These are phyloP conservation scores for Sonneratia alba DNA, from an alignment of 345 rosid genomes.

Conservation along the genomic window DNA sequence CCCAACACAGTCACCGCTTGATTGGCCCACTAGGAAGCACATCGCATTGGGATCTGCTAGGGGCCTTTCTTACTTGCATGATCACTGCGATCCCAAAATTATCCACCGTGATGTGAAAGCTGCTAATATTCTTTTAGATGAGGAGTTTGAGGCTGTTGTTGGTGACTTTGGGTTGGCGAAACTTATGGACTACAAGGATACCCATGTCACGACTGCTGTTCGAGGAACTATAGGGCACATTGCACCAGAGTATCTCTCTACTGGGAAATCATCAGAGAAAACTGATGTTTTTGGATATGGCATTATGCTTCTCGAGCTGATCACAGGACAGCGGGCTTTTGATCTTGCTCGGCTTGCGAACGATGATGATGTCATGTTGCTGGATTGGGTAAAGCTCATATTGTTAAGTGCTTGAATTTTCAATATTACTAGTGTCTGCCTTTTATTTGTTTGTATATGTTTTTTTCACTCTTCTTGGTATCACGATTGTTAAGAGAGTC, in stretches of 20 bases:
- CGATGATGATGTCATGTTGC: constrained; percentile 96
- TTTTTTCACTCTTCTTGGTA: neutral
- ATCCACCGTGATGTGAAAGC: constrained; percentile 99
- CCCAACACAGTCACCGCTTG: constrained; percentile 77
- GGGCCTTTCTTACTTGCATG: constrained; percentile 90
- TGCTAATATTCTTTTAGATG: constrained; percentile 88
- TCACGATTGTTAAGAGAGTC: neutral
- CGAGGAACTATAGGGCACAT: constrained; percentile 97
- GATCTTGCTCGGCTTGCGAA: constrained; percentile 97
- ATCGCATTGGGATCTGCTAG: constrained; percentile 95
- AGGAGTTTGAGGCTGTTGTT: constrained; percentile 95
- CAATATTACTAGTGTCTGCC: neutral
- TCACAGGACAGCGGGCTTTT: constrained; percentile 94
- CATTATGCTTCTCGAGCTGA: constrained; percentile 88
- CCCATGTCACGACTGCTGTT: constrained; percentile 94
- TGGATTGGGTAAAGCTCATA: constrained; percentile 73
- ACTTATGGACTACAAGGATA: constrained; percentile 98
- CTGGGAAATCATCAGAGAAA: constrained; percentile 95
- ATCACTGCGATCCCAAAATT: constrained; percentile 96
- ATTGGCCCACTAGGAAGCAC: constrained; percentile 80
- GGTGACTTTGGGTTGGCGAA: constrained; percentile 96
- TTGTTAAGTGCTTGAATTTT: neutral
- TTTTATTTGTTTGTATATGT: neutral
- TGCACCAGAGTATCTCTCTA: constrained; percentile 92
- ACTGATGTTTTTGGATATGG: constrained; percentile 97